A percentile compares a stretch with the other conserved stretches of the same genome.
Conservation (phyloP, 805 yeast genomes). For the Zygotorulaspora danielsina region DNA sequence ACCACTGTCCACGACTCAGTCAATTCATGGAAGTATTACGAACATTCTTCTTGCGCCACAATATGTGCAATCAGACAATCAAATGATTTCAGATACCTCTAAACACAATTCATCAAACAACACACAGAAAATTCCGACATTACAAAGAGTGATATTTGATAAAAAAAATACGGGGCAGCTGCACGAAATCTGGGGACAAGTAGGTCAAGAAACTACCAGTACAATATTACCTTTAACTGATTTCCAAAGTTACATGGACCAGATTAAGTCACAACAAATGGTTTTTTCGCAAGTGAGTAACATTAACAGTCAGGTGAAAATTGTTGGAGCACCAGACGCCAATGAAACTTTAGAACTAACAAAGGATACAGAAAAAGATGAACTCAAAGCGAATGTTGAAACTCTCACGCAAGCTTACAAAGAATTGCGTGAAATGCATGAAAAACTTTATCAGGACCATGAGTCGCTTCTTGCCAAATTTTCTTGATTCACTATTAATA, state of each 20-base stretch:
- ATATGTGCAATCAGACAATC: slow-evolving; percentile 1
- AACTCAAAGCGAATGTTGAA: slow-evolving; percentile 44
- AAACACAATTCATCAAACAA: slow-evolving; percentile 4
- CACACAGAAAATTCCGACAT: slow-evolving; percentile 48
- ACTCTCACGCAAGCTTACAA: slow-evolving; percentile 56
- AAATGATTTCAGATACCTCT: slow-evolving; percentile 1
- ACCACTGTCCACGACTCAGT: slow-evolving; percentile 28
- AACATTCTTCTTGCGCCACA: slow-evolving; percentile 21
- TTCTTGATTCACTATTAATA: not conserved
- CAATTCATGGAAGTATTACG: slow-evolving; percentile 27
- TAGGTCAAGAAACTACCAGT: slow-evolving; percentile 26
- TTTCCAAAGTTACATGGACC: slow-evolving; percentile 47
- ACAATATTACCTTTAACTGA: slow-evolving; percentile 27
- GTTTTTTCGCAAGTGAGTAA: slow-evolving; percentile 41
- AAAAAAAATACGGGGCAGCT: slow-evolving; percentile 36
- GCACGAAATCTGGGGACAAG: slow-evolving; percentile 42
- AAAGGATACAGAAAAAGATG: slow-evolving; percentile 34
- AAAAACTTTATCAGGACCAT: slow-evolving; percentile 51
- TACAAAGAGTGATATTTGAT: slow-evolving; percentile 56
- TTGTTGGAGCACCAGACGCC: slow-evolving; percentile 10
- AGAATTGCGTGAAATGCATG: slow-evolving; percentile 56
- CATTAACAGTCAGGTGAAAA: slow-evolving; percentile 40
- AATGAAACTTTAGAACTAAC: slow-evolving; percentile 7
- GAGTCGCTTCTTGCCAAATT: slow-evolving; percentile 31
- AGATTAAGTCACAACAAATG: slow-evolving; percentile 48